Evolutionary conservation across 2,329 filamentous ascomycete genomes (phyloP).

Genomic region (Diaporthe sp.): DNA sequence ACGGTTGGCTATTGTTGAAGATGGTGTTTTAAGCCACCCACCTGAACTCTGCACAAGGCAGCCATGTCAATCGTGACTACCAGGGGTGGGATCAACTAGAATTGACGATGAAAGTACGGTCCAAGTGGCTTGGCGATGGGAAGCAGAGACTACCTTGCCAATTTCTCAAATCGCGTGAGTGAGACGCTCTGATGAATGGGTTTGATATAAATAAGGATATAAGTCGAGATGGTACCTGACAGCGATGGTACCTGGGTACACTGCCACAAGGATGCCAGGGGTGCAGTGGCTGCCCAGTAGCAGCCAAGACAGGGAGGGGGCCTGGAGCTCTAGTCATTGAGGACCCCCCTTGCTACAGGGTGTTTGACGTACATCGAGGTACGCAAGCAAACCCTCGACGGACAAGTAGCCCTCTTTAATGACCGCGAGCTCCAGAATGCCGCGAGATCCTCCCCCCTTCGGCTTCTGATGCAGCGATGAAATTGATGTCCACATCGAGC

Average conservation of each 20-base stretch:
- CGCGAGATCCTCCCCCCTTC: constrained; percentile 26
- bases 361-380: constrained; percentile 35
- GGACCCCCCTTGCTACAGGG: constrained; percentile 13
- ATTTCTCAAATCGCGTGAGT: not conserved
- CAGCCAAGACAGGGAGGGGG: constrained; percentile 9
- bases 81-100: not conserved
- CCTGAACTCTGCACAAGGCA: not conserved
- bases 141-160: not conserved
- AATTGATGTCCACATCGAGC: constrained; percentile 26
- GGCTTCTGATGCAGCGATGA: constrained; percentile 37
- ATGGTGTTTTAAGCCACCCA: not conserved
- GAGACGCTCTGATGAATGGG: not conserved
- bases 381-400: constrained; percentile 35
- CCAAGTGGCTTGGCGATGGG: not conserved
- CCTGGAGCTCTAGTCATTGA: constrained; percentile 10
- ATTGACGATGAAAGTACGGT: not conserved
- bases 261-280: constrained; percentile 6
- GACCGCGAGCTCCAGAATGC: constrained; percentile 18
- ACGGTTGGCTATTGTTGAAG: not conserved
- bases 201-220: not conserved
- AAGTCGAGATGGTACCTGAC: not conserved
- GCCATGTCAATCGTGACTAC: not conserved
- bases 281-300: not conserved
- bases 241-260: not conserved
- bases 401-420: constrained; percentile 33